Percentiles rank a stretch among this genome's conserved stretches.
phyloP scores from a whole-genome alignment of 192 early-diverging fungal species.

The Entomortierella chlamydospora region DNA sequence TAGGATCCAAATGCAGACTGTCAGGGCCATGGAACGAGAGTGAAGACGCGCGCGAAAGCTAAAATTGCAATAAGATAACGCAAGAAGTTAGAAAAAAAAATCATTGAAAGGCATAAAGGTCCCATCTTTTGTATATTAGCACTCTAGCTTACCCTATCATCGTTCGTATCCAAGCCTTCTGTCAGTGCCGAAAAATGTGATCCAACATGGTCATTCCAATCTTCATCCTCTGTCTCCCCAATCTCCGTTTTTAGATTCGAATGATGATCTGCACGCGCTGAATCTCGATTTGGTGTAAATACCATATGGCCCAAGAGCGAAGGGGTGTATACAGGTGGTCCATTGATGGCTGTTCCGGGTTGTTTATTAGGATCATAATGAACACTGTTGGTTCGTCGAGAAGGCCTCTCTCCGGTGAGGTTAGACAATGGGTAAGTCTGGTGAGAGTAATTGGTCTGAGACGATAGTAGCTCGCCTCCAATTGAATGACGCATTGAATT shows the following conservation, averaged over 20 bases:
- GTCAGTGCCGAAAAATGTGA: constrained; percentile 31
- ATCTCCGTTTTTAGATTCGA: constrained; percentile 11
- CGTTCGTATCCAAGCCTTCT: constrained; percentile 19
- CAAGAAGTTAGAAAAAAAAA: neutral
- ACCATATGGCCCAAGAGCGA: constrained; percentile 46
- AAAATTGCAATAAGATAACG: neutral
- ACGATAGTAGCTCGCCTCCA: constrained; percentile 40
- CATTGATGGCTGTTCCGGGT: neutral
- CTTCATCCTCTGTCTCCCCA: constrained; percentile 45
- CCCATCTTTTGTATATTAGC: neutral
- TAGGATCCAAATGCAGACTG: constrained; percentile 51
- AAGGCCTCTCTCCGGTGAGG: constrained; percentile 14
- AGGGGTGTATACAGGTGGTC: constrained; percentile 19
- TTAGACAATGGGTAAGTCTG: constrained; percentile 22
- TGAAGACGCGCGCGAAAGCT: constrained; percentile 43
- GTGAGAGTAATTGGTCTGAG: constrained; percentile 31
- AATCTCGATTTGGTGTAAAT: constrained; percentile 19
- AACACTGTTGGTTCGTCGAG: constrained; percentile 45
- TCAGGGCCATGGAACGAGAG: constrained; percentile 51
- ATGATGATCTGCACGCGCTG: constrained; percentile 14
- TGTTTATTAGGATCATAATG: constrained; percentile 45
- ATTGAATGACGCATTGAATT: constrained; percentile 48
- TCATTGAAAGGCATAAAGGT: neutral
- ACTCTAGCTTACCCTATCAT: constrained; percentile 32
- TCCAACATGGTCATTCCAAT: constrained; percentile 22